phyloP scores from a whole-genome alignment of 73 alveolate species.

The Tetrahymena thermophila region DNA sequence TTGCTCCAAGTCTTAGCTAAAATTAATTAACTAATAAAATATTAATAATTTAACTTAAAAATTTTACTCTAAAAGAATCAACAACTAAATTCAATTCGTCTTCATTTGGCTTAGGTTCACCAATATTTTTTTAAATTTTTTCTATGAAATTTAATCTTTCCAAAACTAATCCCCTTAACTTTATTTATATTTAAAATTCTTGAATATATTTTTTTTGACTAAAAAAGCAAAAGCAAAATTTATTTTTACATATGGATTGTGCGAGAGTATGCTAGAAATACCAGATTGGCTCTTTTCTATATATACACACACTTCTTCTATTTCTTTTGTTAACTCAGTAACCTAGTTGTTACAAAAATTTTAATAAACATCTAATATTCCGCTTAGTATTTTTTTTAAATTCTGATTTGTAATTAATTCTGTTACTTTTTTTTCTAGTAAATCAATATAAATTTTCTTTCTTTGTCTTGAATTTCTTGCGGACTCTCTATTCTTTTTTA shows the following conservation, averaged over 20 bases:
- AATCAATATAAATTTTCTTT: slow-evolving; percentile 43
- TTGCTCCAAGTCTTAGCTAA: not conserved
- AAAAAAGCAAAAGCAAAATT: not conserved
- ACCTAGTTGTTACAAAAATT: not conserved
- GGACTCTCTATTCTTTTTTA: slow-evolving; percentile 48
- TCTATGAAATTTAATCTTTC: not conserved
- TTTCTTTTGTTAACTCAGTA: slow-evolving; percentile 23
- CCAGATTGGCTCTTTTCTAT: slow-evolving; percentile 6
- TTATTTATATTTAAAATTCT: not conserved
- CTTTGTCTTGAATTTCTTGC: slow-evolving; percentile 51
- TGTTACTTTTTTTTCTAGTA: slow-evolving; percentile 44
- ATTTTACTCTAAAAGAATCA: not conserved
- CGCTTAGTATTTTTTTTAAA: slow-evolving; percentile 5
- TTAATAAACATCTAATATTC: not conserved
- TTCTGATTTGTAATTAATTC: not conserved
- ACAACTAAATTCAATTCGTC: not conserved
- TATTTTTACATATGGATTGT: not conserved
- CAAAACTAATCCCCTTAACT: not conserved
- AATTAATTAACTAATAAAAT: not conserved
- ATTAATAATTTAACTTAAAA: not conserved
- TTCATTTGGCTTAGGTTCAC: not conserved
- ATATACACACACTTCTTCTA: slow-evolving; percentile 34
- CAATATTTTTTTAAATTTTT: not conserved
- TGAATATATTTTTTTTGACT: not conserved
- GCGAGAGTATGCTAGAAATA: not conserved